Evolutionary conservation across 2,329 filamentous ascomycete genomes (phyloP), one percentile per base, ranked within the genome.

Genomic region (Venturia oleaginea): DNA sequence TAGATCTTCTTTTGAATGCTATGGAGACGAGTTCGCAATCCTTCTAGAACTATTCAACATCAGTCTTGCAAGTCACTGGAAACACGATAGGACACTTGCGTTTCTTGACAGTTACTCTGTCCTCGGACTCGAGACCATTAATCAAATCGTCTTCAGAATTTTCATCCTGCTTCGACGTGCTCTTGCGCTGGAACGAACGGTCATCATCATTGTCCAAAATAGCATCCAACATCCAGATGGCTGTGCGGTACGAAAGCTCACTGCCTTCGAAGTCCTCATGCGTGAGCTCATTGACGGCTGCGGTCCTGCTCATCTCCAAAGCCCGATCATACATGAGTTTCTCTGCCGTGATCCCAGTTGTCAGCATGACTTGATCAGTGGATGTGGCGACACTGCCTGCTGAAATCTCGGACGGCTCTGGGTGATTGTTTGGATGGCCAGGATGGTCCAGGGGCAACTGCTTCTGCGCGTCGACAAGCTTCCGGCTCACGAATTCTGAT

Each of bases 301-400:
- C 93, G 4, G 90, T 86, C 62, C 92, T 86, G 74, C 92, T 97
- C 94, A 99, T 97, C 74, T 99, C 94, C 27, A 97, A 80, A 0
- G 94, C 94, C 59, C 94, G 90, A 70, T 99, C 94, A 73, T 97
- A 99, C 92, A 99, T 97, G 57, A 99, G 81, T 76, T 92, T 96
- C 78, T 97, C 94, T 0, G 94, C 94, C 27, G 92, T 97, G 64
- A 97, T 87, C 1, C 93, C 94, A 2, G 90, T 86, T 17, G 90
- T 96, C 32, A 99, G 82, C 59, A 89, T 84, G 32, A 97, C 91
- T 62, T 90, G 88, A 66, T 94, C 91, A 2, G 85, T 83, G 19
- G 88, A 87, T 3, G 85, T 83, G 3, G 80, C 80, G 17, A 83
- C 81, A 1, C 81, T 81, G 3, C 83, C 81, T 40, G 80, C 79